Evolutionary conservation across 345 rosid genomes (phyloP).

Genomic region (Ricinus communis): DNA sequence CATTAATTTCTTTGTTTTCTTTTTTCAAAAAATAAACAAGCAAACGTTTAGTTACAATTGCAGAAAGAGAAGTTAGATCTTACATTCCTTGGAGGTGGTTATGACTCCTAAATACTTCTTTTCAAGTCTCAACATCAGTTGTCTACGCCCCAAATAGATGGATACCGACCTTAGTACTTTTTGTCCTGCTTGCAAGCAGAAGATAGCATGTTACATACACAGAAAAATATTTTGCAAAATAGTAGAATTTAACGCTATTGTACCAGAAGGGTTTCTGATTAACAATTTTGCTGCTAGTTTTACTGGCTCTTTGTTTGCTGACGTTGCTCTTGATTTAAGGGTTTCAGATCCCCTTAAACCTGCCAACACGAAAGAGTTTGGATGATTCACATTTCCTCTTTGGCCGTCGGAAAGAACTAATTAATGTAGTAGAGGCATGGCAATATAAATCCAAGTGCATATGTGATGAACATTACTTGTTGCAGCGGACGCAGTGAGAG

Average conservation of each 20-base stretch:
- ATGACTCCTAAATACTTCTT: constrained; percentile 4
- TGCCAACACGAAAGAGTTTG: neutral
- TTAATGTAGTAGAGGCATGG: too few relatives aligned
- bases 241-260: neutral
- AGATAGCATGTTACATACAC: too few relatives aligned
- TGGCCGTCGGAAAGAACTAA: too few relatives aligned
- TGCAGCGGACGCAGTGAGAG: constrained; percentile 12
- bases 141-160: neutral
- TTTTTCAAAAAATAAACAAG: neutral
- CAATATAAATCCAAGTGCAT: neutral
- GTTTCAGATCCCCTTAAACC: constrained; percentile 16
- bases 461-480: constrained; percentile 6
- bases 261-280: constrained; percentile 11
- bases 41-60: neutral
- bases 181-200: neutral
- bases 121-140: neutral
- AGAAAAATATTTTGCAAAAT: too few relatives aligned
- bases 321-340: neutral
- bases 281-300: constrained; percentile 9
- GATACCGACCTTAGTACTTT: neutral
- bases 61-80: neutral
- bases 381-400: too few relatives aligned
- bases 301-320: neutral
- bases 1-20: neutral
- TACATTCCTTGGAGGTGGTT: constrained; percentile 1